phyloP scores from a whole-genome alignment of 2,329 filamentous ascomycete species.

The Colletotrichum shisoi region DNA sequence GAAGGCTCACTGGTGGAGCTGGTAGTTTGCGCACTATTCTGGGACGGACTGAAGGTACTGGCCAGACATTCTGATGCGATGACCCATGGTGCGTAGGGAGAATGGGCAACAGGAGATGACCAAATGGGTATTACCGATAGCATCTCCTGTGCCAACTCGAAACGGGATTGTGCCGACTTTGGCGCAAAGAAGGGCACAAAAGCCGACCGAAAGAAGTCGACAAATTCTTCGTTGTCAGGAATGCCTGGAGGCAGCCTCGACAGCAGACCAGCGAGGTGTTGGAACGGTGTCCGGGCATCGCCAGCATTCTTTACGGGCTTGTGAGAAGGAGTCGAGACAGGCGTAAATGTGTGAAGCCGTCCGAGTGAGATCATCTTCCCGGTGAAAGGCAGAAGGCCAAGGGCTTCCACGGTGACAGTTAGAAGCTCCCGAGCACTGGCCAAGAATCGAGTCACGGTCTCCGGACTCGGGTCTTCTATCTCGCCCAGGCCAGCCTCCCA shows the following conservation, averaged over 20 bases:
- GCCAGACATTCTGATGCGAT: slow-evolving; percentile 53
- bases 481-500: slow-evolving; percentile 69
- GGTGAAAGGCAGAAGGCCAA: slow-evolving; percentile 69
- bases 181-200: slow-evolving; percentile 67
- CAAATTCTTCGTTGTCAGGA: slow-evolving; percentile 56
- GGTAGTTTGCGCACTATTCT: slow-evolving; percentile 50
- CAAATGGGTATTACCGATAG: slow-evolving; percentile 54
- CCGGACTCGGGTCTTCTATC: slow-evolving; percentile 59
- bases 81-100: slow-evolving; percentile 61
- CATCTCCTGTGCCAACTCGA: slow-evolving; percentile 61
- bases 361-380: slow-evolving; percentile 65
- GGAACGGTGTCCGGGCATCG: slow-evolving; percentile 65
- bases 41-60: slow-evolving; percentile 47
- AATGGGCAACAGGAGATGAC: slow-evolving; percentile 52
- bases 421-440: slow-evolving; percentile 62
- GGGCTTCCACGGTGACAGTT: slow-evolving; percentile 56
- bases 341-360: slow-evolving; percentile 65
- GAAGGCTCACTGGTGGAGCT: slow-evolving; percentile 55
- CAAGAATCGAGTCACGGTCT: slow-evolving; percentile 60
- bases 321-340: slow-evolving; percentile 72
- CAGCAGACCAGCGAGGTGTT: slow-evolving; percentile 71
- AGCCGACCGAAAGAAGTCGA: slow-evolving; percentile 58
- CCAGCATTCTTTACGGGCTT: slow-evolving; percentile 61
- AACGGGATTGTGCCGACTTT: slow-evolving; percentile 55
- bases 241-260: slow-evolving; percentile 59